phyloP scores from a whole-genome alignment of 495 filamentous ascomycete species.

The Podospora pseudoanserina region DNA sequence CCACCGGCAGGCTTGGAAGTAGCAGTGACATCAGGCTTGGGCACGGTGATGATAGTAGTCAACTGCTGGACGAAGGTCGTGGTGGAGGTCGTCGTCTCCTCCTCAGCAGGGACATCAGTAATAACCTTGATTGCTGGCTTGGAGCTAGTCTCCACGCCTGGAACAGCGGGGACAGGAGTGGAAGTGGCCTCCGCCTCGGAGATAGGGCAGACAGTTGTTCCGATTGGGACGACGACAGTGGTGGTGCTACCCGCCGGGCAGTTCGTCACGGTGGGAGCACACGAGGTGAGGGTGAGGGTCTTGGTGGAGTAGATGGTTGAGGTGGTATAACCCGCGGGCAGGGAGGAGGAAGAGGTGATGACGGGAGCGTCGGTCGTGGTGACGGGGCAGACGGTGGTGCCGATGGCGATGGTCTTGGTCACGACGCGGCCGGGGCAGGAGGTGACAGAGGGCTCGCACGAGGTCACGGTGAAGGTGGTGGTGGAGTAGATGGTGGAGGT shows the following conservation, averaged over 20 bases:
- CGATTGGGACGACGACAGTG: constrained; percentile 37
- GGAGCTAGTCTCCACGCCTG: neutral
- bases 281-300: constrained; percentile 54
- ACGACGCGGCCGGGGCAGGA: constrained; percentile 42
- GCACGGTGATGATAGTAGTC: constrained; percentile 27
- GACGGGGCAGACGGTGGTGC: constrained; percentile 43
- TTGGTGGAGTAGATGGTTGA: constrained; percentile 55
- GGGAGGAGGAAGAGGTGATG: constrained; percentile 11
- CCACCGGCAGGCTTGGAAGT: neutral
- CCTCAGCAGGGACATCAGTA: neutral
- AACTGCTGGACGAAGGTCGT: constrained; percentile 16
- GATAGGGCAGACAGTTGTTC: constrained; percentile 38
- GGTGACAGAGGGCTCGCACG: constrained; percentile 57
- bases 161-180: neutral
- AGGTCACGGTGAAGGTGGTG: constrained; percentile 38
- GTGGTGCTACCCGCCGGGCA: constrained; percentile 50
- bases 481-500: constrained; percentile 41
- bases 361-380: constrained; percentile 21
- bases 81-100: constrained; percentile 13
- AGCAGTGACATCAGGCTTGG: constrained; percentile 18
- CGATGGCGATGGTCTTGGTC: constrained; percentile 37
- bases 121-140: neutral
- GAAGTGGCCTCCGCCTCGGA: constrained; percentile 15
- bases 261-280: constrained; percentile 51
- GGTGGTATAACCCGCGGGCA: constrained; percentile 27